phyloP scores from a whole-genome alignment of 2,329 filamentous ascomycete species.

The Phialophora verrucosa region DNA sequence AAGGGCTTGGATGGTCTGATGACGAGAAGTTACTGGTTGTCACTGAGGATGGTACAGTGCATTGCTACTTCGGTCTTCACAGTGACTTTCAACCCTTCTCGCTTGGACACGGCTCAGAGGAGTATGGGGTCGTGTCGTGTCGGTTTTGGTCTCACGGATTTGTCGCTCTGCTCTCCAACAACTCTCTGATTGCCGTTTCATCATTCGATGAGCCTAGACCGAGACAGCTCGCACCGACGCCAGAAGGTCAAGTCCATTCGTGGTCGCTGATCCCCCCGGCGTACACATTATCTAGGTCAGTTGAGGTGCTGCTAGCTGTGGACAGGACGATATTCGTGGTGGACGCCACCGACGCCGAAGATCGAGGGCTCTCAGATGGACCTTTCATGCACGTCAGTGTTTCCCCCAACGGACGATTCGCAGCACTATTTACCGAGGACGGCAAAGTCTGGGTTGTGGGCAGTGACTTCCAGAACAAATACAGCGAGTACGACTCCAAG shows the following conservation, averaged over 20 bases:
- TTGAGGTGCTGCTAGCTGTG: constrained; percentile 89
- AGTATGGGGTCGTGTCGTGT: constrained; percentile 85
- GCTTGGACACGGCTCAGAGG: constrained; percentile 85
- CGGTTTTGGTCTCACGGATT: constrained; percentile 92
- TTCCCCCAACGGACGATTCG: constrained; percentile 87
- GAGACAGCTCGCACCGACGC: constrained; percentile 75
- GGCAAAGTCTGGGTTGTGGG: constrained; percentile 91
- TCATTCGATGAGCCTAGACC: constrained; percentile 90
- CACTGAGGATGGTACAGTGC: constrained; percentile 85
- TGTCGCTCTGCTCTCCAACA: constrained; percentile 88
- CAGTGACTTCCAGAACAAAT: constrained; percentile 89
- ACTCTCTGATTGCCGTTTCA: constrained; percentile 82
- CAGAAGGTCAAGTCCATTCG: constrained; percentile 78
- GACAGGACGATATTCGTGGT: constrained; percentile 82
- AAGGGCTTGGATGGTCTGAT: constrained; percentile 93
- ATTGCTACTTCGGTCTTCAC: constrained; percentile 89
- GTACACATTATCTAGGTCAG: constrained; percentile 86
- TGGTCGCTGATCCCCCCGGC: constrained; percentile 90
- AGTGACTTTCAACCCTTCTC: constrained; percentile 95
- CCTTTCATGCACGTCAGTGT: constrained; percentile 90
- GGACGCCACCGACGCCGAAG: constrained; percentile 87
- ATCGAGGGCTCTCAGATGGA: constrained; percentile 86
- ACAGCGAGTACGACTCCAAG: constrained; percentile 89
- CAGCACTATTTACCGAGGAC: constrained; percentile 83
- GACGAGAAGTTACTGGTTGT: constrained; percentile 90